Conservation (phyloP, 495 filamentous ascomycete species). For the Letharia lupina region DNA sequence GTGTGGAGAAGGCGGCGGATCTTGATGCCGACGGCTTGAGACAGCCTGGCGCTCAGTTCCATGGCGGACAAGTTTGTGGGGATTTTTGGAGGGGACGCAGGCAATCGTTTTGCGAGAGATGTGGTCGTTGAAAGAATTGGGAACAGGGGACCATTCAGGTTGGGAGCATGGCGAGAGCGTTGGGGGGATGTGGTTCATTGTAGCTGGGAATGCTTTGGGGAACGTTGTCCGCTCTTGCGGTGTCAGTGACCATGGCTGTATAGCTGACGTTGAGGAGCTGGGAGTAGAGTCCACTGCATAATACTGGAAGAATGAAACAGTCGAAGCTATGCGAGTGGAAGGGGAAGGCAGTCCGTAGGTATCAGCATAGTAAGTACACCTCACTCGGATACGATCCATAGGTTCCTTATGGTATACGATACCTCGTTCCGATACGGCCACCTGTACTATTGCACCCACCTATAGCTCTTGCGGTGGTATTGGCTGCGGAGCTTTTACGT, state of each 20-base stretch:
- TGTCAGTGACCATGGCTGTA: not conserved
- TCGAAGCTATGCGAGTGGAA: not conserved
- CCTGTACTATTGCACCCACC: not conserved
- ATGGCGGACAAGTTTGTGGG: not conserved
- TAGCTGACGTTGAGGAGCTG: not conserved
- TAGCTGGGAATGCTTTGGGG: not conserved
- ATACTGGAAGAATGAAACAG: not conserved
- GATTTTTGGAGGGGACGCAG: no score
- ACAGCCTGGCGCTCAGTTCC: not conserved
- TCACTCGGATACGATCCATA: not conserved
- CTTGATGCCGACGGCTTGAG: not conserved
- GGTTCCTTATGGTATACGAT: no score
- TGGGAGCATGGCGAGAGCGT: not conserved
- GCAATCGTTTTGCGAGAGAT: no score
- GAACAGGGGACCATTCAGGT: not conserved
- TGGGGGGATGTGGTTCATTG: not conserved
- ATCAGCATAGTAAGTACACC: not conserved
- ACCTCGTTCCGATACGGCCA: not conserved
- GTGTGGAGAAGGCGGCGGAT: not conserved
- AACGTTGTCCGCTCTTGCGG: not conserved
- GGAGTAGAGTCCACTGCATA: not conserved
- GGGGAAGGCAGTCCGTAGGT: not conserved
- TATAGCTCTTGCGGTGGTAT: slow-evolving; percentile 14
- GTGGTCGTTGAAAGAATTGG: not conserved
- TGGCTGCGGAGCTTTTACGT: slow-evolving; percentile 29